Base-by-base conservation (phyloP, 2,329 filamentous ascomycete genomes). In the Neofusicoccum parvum region DNA sequence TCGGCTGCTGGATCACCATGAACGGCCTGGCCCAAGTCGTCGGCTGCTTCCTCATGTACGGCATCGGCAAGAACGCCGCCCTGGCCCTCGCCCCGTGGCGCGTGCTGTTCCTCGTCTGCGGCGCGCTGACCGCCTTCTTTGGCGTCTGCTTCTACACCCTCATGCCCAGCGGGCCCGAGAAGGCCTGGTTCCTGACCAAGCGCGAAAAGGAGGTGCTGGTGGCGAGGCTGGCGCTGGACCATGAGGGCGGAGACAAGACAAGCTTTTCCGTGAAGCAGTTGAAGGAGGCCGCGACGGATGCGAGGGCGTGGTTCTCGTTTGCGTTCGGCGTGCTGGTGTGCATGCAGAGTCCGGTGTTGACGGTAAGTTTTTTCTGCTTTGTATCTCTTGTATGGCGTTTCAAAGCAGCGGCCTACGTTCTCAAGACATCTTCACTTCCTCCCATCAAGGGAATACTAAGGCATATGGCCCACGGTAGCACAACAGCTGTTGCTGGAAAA, bases 21-120 rank as follows among this genome's bases (percentile, higher is more conserved):
- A 81, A 82, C 67, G 81, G 80, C 3, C 46, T 83, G 2, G 80
- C 82, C 0, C 81, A 83, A 68, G 74, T 83, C 36, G 67, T 81
- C 43, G 81, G 82, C 10, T 78, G 74, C 34, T 67, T 83, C 5
- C 74, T 83, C n/a, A 83, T 83, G 80, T 84, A 84, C 68, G 81
- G 82, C 41, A 82, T 85, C 60, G 83, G 81, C 45, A 79, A 79
- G 66, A 79, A 81, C 63, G 70, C 67, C 0, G 69, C 70, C 50
- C 71, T 72, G 11, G 62, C 70, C 1, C 66, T 79, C 4, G 68
- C 63, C 17, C 73, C 74, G 12, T 80, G 78, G 78, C 73, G 76
- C 68, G 69, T 77, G 0, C 75, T 80, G 11, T 79, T 79, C 49
- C 68, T 80, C 3, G 71, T 79, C 53, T 65, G 75, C 27, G 78